phyloP scores from a whole-genome alignment of 2,329 filamentous ascomycete species.

The Exophiala phaeomuriformis region DNA sequence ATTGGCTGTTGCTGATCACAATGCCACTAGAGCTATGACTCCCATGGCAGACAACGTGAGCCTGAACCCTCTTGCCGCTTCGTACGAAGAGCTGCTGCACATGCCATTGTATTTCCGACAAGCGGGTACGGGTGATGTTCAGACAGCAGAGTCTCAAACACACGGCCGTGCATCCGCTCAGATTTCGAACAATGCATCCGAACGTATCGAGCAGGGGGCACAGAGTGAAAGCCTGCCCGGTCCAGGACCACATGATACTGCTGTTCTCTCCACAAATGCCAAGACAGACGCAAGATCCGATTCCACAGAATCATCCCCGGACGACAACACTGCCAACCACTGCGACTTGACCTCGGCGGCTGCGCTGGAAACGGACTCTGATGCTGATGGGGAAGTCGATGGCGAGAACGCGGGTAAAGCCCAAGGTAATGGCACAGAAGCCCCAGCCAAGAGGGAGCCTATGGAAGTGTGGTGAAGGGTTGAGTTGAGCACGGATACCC shows the following conservation, averaged over 20 bases:
- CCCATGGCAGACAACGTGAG: constrained; percentile 1
- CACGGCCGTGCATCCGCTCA: neutral
- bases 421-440: neutral
- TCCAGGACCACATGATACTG: neutral
- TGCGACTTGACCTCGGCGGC: neutral
- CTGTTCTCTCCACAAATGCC: neutral
- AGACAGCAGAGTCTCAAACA: neutral
- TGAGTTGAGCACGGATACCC: neutral
- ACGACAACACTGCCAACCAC: neutral
- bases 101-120: constrained; percentile 15
- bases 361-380: constrained; percentile 1
- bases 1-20: neutral
- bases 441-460: neutral
- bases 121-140: neutral
- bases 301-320: neutral
- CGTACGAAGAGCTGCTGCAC: constrained; percentile 19
- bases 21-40: neutral
- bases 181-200: neutral
- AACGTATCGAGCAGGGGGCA: neutral
- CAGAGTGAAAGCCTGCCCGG: neutral
- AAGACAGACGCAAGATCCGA: neutral
- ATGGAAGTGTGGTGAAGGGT: neutral
- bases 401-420: neutral
- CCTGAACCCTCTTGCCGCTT: constrained; percentile 14
- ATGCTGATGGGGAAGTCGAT: constrained; percentile 2